Conservation (phyloP, 108 stramenopile species). For the Aurantiochytrium sp. region DNA sequence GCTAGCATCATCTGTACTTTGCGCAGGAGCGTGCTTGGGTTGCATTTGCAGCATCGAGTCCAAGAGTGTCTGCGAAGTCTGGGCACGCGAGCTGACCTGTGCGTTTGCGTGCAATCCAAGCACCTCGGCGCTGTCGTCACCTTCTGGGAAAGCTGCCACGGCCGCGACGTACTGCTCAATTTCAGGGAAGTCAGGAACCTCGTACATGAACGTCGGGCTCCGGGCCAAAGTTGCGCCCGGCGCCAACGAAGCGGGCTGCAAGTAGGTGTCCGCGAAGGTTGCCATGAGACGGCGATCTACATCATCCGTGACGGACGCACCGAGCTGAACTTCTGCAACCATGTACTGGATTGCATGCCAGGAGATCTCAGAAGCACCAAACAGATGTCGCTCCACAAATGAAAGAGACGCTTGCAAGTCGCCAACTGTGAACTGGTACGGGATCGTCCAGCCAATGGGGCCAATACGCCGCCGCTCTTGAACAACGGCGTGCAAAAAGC, state of each 20-base stretch:
- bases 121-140: slow-evolving; percentile 32
- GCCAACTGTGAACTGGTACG: slow-evolving; percentile 48
- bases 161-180: slow-evolving; percentile 24
- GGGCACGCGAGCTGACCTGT: slow-evolving; percentile 32
- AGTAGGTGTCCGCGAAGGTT: slow-evolving; percentile 30
- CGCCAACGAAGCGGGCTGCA: slow-evolving; percentile 17
- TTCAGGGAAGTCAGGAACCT: slow-evolving; percentile 28
- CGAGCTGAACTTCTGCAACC: slow-evolving; percentile 44
- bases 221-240: slow-evolving; percentile 32
- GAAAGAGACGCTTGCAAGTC: slow-evolving; percentile 39
- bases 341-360: slow-evolving; percentile 46
- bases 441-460: slow-evolving; percentile 46
- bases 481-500: slow-evolving; percentile 42
- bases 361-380: neutral
- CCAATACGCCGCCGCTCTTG: slow-evolving; percentile 51
- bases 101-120: slow-evolving; percentile 52
- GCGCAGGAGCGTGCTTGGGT: slow-evolving; percentile 20
- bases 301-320: slow-evolving; percentile 47
- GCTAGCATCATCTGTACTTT: neutral
- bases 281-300: slow-evolving; percentile 37
- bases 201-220: neutral
- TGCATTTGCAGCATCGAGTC: slow-evolving; percentile 36
- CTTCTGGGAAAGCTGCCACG: neutral
- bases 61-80: slow-evolving; percentile 28
- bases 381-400: slow-evolving; percentile 48